A percentile compares a stretch with the other conserved stretches of the same genome.
Conservation (phyloP, 2,329 filamentous ascomycete genomes). For the Achaetomium macrosporum region DNA sequence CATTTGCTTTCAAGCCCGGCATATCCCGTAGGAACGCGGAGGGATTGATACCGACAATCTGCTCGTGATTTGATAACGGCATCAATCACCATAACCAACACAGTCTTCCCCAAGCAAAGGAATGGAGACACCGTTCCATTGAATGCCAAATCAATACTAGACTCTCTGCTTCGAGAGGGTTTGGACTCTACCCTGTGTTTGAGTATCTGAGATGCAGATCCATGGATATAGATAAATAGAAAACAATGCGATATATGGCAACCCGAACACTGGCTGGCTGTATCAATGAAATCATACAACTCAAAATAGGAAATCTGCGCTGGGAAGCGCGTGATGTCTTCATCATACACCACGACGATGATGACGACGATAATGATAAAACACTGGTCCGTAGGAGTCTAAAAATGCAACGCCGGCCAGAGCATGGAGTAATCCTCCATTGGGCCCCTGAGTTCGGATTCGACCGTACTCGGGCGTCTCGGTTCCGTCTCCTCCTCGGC, state of each 20-base stretch:
- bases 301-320: background rate
- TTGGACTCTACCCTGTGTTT: background rate
- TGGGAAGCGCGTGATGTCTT: constrained; percentile 4
- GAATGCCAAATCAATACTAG: background rate
- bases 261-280: background rate
- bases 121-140: background rate
- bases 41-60: too few species aligned
- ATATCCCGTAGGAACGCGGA: too few species aligned
- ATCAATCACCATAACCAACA: too few species aligned
- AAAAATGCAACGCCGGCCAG: constrained; percentile 26
- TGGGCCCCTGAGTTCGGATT: constrained; percentile 17
- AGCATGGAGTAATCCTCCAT: constrained; percentile 24
- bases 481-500: constrained; percentile 12
- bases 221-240: background rate
- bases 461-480: constrained; percentile 17
- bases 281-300: background rate
- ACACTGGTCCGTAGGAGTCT: background rate
- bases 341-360: background rate
- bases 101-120: background rate
- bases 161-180: background rate
- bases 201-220: background rate
- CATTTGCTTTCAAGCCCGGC: too few species aligned
- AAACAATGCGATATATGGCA: background rate
- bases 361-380: background rate
- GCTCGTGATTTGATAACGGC: too few species aligned